Percentiles rank a stretch among this genome's conserved stretches.
phyloP scores from a whole-genome alignment of 2,329 filamentous ascomycete genomes.

The Didymella arachidicola region DNA sequence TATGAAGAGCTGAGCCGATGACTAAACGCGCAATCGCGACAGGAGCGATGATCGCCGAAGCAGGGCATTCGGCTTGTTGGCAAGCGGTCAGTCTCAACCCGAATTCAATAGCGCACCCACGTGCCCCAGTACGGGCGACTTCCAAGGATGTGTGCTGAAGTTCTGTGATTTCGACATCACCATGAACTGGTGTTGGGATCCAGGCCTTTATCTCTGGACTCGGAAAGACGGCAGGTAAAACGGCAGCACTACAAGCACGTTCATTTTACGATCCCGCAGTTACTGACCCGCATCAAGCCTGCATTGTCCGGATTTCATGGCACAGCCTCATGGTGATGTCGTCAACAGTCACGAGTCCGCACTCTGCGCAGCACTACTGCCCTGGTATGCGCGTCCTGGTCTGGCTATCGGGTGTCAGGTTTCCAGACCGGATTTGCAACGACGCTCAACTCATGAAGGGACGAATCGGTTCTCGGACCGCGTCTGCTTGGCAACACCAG shows the following conservation, averaged over 20 bases:
- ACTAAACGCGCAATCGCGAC: conserved; percentile 1
- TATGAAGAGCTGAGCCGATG: conserved; percentile 4
- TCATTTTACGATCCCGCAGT: conserved; percentile 20
- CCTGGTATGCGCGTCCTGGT: conserved; percentile 9
- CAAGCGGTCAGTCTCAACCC: conserved; percentile 12
- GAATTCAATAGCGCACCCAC: conserved; percentile 4
- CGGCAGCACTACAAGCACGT: conserved; percentile 13
- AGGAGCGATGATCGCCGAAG: conserved; percentile 8
- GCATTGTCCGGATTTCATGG: conserved; percentile 9
- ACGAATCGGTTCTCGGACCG: conserved; percentile 4
- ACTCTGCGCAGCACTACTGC: conserved; percentile 3
- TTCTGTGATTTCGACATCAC: conserved; percentile 12
- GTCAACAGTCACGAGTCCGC: conserved; percentile 1
- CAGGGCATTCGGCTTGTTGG: conserved; percentile 3
- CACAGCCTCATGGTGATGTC: conserved; percentile 14
- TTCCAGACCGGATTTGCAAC: not conserved
- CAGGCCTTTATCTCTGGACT: conserved; percentile 15
- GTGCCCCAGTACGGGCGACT: conserved; percentile 1
- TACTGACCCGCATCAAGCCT: conserved; percentile 5
- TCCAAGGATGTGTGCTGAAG: conserved; percentile 3
- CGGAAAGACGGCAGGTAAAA: conserved; percentile 18
- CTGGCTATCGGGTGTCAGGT: not conserved
- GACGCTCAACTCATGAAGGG: conserved; percentile 1
- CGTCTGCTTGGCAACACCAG: conserved; percentile 14
- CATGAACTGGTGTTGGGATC: conserved; percentile 8